Base-by-base conservation (phyloP, 179 eudicot species). In the Amaranthus tricolor region DNA sequence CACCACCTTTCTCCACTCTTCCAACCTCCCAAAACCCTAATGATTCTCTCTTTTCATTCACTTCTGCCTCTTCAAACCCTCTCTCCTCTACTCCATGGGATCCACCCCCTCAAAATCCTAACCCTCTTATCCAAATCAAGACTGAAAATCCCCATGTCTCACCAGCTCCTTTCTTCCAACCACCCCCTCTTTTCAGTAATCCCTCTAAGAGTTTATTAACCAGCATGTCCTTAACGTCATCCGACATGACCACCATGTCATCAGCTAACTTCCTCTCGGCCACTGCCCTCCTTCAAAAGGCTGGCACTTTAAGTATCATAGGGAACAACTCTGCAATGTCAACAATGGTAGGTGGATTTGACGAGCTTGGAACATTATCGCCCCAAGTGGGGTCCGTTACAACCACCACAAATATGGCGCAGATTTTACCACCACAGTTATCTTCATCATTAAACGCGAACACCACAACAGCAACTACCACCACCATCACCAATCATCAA, bases 221-320 rank as follows among this genome's bases (percentile, higher is more conserved):
- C 61, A 40, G 75, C 7, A 50, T 82, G 0, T 64, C 81, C 2
- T 82, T 75, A 76, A 65, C 73, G 9, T 56, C 73, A 7, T 65
- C 77, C 7, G 80, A 77, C 57, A 55, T 77, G 52, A 61, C 70
- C 48, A 64, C 84, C 71, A 77, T 82, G 55, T 54, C 89, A 57
- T 48, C 89, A 43, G 77, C 89, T 2, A 90, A 82, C 62, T 77
- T 73, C 81, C 84, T 89, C 72, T 89, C 94, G 0, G 97, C 96
- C 78, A 92, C 98, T 19, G 92, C 96, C 19, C 85, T 90, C 72
- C 89, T 94, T 31, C 98, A 92, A 50, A 92, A 88, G 84, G 98
- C 97, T 0, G 83, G 90, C 53, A 75, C 85, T 5, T 40, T 88
- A 9, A 91, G 96, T 5, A 76, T 73, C 68, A 52, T 85, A 6